These are phyloP conservation scores for Thelonectria rubi DNA, from an alignment of 2,329 filamentous ascomycete genomes.

Conservation along the genomic window DNA sequence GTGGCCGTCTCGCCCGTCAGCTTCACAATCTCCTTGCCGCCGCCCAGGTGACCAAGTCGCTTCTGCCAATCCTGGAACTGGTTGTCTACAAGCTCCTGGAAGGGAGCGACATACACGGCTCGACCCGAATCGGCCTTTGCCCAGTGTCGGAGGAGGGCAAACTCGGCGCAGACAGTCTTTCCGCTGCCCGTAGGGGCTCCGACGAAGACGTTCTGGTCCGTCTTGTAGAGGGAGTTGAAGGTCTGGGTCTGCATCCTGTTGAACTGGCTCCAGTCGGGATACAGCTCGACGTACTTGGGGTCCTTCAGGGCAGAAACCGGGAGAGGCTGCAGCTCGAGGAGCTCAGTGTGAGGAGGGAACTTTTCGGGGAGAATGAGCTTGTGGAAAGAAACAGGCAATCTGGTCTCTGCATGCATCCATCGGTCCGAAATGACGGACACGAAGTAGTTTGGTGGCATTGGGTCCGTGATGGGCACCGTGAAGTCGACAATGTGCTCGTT, in stretches of 20 bases:
- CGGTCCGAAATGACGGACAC: conserved; percentile 93
- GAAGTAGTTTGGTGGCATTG: conserved; percentile 99
- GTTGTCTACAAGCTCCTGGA: conserved; percentile 89
- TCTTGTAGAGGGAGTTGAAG: conserved; percentile 91
- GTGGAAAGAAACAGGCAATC: conserved; percentile 91
- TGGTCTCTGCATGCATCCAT: conserved; percentile 98
- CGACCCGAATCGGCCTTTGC: conserved; percentile 65
- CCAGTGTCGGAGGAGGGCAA: conserved; percentile 92
- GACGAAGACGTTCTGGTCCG: conserved; percentile 92
- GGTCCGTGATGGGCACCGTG: conserved; percentile 94
- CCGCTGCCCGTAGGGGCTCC: conserved; percentile 94
- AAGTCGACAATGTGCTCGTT: conserved; percentile 97
- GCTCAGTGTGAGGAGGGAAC: conserved; percentile 91
- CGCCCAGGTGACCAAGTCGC: conserved; percentile 74
- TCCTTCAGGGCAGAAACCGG: conserved; percentile 89
- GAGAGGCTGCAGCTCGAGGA: conserved; percentile 90
- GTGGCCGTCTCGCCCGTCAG: conserved; percentile 91
- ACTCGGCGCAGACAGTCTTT: conserved; percentile 96
- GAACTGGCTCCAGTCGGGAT: conserved; percentile 86
- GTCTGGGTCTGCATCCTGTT: conserved; percentile 98
- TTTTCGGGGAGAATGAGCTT: conserved; percentile 94
- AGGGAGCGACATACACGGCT: conserved; percentile 93
- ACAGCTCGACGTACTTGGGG: conserved; percentile 82
- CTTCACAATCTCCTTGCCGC: conserved; percentile 91
- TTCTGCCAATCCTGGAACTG: conserved; percentile 86